phyloP scores from a whole-genome alignment of 2,329 filamentous ascomycete genomes.

The Alternaria viburni region DNA sequence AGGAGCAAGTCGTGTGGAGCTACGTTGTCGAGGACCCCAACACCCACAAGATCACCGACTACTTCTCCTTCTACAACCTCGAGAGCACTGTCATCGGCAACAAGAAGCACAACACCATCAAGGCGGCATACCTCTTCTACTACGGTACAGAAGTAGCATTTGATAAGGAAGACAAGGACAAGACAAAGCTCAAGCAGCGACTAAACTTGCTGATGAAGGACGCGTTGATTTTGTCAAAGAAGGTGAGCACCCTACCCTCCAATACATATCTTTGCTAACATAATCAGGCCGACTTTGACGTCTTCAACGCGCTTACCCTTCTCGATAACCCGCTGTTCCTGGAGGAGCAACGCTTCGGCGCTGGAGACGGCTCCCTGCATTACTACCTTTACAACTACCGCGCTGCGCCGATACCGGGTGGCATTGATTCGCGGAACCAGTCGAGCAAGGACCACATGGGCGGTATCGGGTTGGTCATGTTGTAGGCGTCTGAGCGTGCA shows the following conservation, averaged over 20 bases:
- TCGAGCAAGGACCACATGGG: conserved; percentile 80
- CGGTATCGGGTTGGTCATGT: conserved; percentile 88
- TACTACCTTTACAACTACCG: conserved; percentile 99
- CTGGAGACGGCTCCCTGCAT: conserved; percentile 91
- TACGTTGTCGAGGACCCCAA: conserved; percentile 80
- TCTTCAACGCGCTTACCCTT: conserved; percentile 93
- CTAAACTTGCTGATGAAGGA: conserved; percentile 84
- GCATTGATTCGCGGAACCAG: conserved; percentile 79
- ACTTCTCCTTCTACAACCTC: conserved; percentile 95
- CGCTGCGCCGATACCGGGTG: conserved; percentile 81
- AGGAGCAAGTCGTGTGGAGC: conserved; percentile 85
- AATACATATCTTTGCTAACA: background rate
- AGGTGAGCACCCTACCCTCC: conserved; percentile 51
- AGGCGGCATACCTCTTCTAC: conserved; percentile 96
- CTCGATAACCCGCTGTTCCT: conserved; percentile 95
- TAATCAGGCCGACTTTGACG: conserved; percentile 76
- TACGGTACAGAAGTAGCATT: conserved; percentile 88
- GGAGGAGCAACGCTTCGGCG: conserved; percentile 90
- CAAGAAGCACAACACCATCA: conserved; percentile 76
- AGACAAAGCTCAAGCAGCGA: conserved; percentile 72
- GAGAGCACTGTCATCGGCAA: conserved; percentile 91
- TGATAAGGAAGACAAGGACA: conserved; percentile 52
- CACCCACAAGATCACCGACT: conserved; percentile 87
- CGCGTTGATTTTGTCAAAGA: conserved; percentile 85
- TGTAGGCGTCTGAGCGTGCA: conserved; percentile 51